Evolutionary conservation across 371 early-diverging fungal species (phyloP), one percentile per base, ranked within the genome.

Genomic region (Parasitella parasitica): DNA sequence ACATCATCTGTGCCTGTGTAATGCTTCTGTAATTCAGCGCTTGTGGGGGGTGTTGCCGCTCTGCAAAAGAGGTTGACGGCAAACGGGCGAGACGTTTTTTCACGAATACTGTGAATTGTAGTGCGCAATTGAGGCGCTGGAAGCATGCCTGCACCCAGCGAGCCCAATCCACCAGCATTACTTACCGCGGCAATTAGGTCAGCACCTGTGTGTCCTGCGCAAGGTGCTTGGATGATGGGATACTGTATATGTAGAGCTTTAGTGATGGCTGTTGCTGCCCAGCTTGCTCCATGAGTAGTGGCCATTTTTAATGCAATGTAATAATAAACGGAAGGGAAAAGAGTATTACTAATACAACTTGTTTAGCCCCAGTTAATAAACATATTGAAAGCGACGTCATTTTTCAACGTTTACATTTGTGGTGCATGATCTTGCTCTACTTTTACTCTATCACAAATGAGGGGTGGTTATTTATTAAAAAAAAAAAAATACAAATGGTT

Each of bases 61-160:
- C 76, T 61, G 30, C 72, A 71, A 39, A 80, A 80, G 0, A 80
- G 48, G 64, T 80, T 80, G 56, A 80, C 74, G 0, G 77, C 74
- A 67, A 77, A 80, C 5, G 75, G 73, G 9, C 65, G 64, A 2
- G 50, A 18, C 0, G 80, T 80, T 28, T 57, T 56, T 16, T 55
- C 54, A 11, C 71, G 71, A 27, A 77, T 80, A 16, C 56, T 63
- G 4, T 69, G 74, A 58, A 80, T 73, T n/a, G 70, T 59, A 0
- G 35, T 24, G 2, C 77, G 77, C 52, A 80, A 54, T 26, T 58
- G 53, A 30, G 59, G 55, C 1, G 69, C 41, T 6, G 74, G 61
- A 35, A 72, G 64, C 66, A 72, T 71, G 15, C 71, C 80, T 13
- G 71, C 75, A 6, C 74, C 77, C 26, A 73, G 57, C 0, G 77